Evolutionary conservation across 441 rosid species (phyloP).

Genomic region (Gossypium davidsonii): DNA sequence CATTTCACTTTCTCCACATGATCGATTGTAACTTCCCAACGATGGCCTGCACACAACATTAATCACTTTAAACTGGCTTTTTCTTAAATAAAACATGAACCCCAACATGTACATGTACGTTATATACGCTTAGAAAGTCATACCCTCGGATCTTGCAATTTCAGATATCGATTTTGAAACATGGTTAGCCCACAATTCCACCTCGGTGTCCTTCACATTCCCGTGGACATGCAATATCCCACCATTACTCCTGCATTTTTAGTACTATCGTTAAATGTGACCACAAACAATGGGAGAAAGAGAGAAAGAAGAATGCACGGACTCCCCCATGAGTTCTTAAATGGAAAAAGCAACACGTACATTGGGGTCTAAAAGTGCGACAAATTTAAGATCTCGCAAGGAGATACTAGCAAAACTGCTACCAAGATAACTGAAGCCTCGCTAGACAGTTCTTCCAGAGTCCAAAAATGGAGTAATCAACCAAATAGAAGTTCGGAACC

Average conservation of each 20-base stretch:
- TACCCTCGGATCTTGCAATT: conserved; percentile 75
- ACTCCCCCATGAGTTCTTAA: not conserved
- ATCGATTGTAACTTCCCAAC: conserved; percentile 65
- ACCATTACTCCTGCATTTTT: conserved; percentile 59
- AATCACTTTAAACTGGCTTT: not conserved
- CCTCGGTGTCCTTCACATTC: conserved; percentile 73
- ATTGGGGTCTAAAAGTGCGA: not conserved
- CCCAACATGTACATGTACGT: not conserved
- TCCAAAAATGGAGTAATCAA: not conserved
- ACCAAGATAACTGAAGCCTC: not conserved
- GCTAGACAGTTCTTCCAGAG: not conserved
- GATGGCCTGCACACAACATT: conserved; percentile 39
- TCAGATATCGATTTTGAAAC: conserved; percentile 45
- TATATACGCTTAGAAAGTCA: not conserved
- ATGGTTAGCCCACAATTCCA: conserved; percentile 50
- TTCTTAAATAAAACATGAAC: not conserved
- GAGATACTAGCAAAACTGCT: not conserved
- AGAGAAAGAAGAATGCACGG: not conserved
- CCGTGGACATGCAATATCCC: conserved; percentile 79
- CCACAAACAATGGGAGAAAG: not conserved
- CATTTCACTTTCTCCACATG: conserved; percentile 88
- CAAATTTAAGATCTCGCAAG: not conserved
- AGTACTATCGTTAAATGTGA: not conserved
- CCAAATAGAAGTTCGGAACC: not conserved
- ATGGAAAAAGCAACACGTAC: not conserved